Percentiles rank a stretch among this genome's conserved stretches.
These are phyloP conservation scores for Arthroderma sp. DNA, from an alignment of 2,329 filamentous ascomycete genomes.

Conservation along the genomic window DNA sequence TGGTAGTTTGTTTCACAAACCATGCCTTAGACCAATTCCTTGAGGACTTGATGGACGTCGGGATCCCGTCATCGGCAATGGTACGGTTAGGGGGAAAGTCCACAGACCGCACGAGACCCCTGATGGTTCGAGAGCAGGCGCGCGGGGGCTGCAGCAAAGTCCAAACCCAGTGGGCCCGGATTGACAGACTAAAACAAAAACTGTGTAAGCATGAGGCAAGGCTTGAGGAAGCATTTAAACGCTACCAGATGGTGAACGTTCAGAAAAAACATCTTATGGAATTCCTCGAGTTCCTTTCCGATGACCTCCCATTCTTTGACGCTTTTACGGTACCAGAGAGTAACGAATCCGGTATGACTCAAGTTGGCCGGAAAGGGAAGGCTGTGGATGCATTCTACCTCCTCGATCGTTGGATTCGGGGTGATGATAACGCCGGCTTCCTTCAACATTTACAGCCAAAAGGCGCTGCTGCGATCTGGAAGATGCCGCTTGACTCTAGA, in stretches of 20 bases:
- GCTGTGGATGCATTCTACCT: conserved; percentile 37
- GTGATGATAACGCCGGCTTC: conserved; percentile 30
- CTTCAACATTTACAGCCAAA: not conserved
- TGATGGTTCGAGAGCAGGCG: conserved; percentile 37
- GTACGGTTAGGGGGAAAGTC: conserved; percentile 52
- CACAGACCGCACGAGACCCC: conserved; percentile 33
- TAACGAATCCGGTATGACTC: conserved; percentile 32
- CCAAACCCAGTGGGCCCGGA: conserved; percentile 27
- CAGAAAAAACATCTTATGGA: conserved; percentile 25
- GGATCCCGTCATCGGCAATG: conserved; percentile 38
- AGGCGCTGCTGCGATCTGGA: conserved; percentile 36
- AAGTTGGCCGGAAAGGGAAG: conserved; percentile 36
- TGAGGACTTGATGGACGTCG: conserved; percentile 48
- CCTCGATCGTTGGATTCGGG: conserved; percentile 39
- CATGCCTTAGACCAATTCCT: conserved; percentile 55
- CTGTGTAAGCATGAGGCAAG: conserved; percentile 18
- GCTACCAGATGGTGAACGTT: conserved; percentile 10
- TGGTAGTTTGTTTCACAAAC: conserved; percentile 57
- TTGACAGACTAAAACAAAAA: conserved; percentile 30
- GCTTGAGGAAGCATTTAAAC: conserved; percentile 12
- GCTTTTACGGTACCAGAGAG: conserved; percentile 41
- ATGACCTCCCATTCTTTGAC: conserved; percentile 40
- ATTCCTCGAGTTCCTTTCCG: conserved; percentile 40
- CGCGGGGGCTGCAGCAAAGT: conserved; percentile 18
- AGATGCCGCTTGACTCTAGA: conserved; percentile 30